Evolutionary conservation across 495 filamentous ascomycete genomes (phyloP).

Genomic region (Tricharina praecox): DNA sequence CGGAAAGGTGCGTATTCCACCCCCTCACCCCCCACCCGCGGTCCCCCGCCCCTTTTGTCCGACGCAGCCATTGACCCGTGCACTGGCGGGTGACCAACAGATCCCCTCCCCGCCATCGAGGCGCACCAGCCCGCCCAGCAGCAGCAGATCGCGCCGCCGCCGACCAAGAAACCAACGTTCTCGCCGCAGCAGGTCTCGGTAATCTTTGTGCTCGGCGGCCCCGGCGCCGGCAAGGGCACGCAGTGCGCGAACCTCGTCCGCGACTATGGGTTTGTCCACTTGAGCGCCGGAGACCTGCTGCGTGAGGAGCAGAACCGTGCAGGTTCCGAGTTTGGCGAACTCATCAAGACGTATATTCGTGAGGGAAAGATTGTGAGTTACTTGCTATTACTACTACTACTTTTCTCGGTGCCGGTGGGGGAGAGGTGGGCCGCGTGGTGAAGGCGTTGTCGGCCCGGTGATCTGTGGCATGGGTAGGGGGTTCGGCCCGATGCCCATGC

Average conservation of each 20-base stretch:
- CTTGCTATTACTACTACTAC: background rate
- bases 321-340: constrained; percentile 66
- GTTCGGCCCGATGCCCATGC: too few relatives aligned
- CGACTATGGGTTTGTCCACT: constrained; percentile 84
- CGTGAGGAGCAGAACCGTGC: constrained; percentile 79
- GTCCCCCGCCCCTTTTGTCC: too few relatives aligned
- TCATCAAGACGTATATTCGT: constrained; percentile 79
- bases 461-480: too few relatives aligned
- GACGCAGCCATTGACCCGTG: too few relatives aligned
- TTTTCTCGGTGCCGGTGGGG: too few relatives aligned
- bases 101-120: constrained; percentile 32
- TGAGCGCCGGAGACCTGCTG: constrained; percentile 82
- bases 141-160: constrained; percentile 32
- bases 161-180: constrained; percentile 54
- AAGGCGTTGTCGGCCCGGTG: too few relatives aligned
- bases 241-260: constrained; percentile 81
- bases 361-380: constrained; percentile 68
- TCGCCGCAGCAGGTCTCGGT: constrained; percentile 64
- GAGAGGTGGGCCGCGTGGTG: too few relatives aligned
- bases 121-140: too few relatives aligned
- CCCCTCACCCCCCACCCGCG: too few relatives aligned
- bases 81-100: too few relatives aligned
- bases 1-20: constrained; percentile 10
- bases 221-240: constrained; percentile 63
- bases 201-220: constrained; percentile 68